Conservation (phyloP, 106 monocot species). For the Allium fistulosum region DNA sequence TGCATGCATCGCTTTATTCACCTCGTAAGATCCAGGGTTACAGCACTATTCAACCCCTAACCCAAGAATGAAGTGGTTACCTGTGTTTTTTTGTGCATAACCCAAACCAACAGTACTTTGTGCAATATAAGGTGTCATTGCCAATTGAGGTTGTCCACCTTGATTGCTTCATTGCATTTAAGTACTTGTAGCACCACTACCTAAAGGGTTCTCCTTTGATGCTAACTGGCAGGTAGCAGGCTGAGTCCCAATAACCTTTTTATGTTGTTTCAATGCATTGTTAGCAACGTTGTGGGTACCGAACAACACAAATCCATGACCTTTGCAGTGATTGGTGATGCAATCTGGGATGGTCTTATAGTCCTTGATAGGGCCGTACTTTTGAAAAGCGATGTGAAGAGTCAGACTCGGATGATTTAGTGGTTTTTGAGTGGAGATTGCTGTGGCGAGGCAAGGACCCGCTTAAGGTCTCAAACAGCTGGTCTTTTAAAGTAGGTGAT, state of each 20-base stretch:
- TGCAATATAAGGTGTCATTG: slow-evolving; percentile 9
- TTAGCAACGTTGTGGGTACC: slow-evolving; percentile 5
- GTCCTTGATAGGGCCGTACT: slow-evolving; percentile 32
- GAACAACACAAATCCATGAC: slow-evolving; percentile 38
- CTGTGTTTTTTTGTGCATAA: slow-evolving; percentile 15
- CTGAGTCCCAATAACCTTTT: slow-evolving; percentile 26
- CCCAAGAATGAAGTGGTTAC: background rate
- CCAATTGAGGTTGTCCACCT: slow-evolving; percentile 23
- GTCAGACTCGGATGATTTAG: slow-evolving; percentile 21
- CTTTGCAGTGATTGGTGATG: slow-evolving; percentile 19
- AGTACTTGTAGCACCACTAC: slow-evolving; percentile 20
- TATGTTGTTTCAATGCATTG: slow-evolving; percentile 25
- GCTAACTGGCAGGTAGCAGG: slow-evolving; percentile 26
- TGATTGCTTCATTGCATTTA: slow-evolving; percentile 24
- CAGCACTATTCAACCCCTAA: background rate
- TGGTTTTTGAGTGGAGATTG: slow-evolving; percentile 5
- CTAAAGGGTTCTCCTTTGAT: slow-evolving; percentile 19
- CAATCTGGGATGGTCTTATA: slow-evolving; percentile 22
- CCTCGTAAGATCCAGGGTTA: slow-evolving; percentile 20
- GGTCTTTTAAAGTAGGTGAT: slow-evolving; percentile 34
- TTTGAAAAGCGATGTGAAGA: slow-evolving; percentile 35
- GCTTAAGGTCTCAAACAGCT: slow-evolving; percentile 23
- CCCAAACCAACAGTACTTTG: slow-evolving; percentile 29
- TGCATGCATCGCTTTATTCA: slow-evolving; percentile 21
- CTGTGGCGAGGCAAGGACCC: slow-evolving; percentile 20